Conservation (phyloP, 805 yeast genomes). For the Candida nitratophila region DNA sequence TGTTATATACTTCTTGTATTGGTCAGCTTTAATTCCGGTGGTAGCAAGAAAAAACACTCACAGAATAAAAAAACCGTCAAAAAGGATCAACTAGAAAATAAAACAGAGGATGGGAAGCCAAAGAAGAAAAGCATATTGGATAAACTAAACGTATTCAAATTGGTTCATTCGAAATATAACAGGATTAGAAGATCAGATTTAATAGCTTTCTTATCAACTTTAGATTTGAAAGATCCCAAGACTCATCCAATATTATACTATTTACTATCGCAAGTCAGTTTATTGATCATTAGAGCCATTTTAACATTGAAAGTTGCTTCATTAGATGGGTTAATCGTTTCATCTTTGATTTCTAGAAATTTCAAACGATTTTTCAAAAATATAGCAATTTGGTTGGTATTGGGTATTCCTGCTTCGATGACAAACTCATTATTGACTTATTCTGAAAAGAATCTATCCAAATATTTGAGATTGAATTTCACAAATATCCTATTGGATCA, state of each 20-base stretch:
- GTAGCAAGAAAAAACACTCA: conserved; percentile 11
- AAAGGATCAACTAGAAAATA: background rate
- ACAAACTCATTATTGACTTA: conserved; percentile 65
- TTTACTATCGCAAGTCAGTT: conserved; percentile 45
- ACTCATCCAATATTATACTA: conserved; percentile 9
- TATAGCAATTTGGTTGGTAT: conserved; percentile 67
- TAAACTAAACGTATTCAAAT: background rate
- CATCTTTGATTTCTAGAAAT: conserved; percentile 66
- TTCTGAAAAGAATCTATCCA: conserved; percentile 51
- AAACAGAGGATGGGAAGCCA: background rate
- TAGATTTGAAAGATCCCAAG: conserved; percentile 7
- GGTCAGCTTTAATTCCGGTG: conserved; percentile 16
- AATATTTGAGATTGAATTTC: conserved; percentile 54
- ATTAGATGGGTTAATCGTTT: conserved; percentile 79
- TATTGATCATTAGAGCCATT: conserved; percentile 62
- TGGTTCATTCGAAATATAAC: background rate
- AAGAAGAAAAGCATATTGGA: background rate
- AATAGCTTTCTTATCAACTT: conserved; percentile 9
- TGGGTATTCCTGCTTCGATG: conserved; percentile 82
- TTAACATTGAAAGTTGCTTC: conserved; percentile 78
- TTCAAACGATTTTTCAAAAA: conserved; percentile 58
- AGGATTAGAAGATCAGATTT: conserved; percentile 11
- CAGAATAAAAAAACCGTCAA: background rate
- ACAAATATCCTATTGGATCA: conserved; percentile 58
- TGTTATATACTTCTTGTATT: conserved; percentile 16